phyloP scores from a whole-genome alignment of 2,329 filamentous ascomycete genomes.

The Clarireedia homoeocarpa region DNA sequence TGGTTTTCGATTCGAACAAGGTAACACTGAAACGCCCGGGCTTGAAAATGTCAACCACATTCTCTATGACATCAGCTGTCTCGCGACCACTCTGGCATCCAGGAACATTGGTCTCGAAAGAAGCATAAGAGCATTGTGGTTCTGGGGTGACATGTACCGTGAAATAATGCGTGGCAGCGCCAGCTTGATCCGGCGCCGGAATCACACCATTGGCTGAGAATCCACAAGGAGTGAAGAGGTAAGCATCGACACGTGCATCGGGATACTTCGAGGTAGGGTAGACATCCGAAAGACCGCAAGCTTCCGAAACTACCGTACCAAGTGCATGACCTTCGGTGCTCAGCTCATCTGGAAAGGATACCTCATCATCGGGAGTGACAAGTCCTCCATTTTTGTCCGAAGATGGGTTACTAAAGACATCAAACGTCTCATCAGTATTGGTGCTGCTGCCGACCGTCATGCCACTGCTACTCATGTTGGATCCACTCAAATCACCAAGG shows the following conservation, averaged over 20 bases:
- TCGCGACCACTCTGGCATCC: constrained; percentile 79
- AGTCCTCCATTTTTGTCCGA: constrained; percentile 53
- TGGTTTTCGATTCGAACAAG: constrained; percentile 80
- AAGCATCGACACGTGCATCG: constrained; percentile 88
- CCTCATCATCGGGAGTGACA: constrained; percentile 48
- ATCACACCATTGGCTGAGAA: constrained; percentile 97
- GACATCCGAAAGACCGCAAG: constrained; percentile 79
- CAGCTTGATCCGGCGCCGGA: constrained; percentile 58
- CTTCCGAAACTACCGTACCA: constrained; percentile 84
- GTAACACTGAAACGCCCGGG: constrained; percentile 97
- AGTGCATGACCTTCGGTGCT: constrained; percentile 91
- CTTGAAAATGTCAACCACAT: constrained; percentile 93
- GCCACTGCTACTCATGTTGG: constrained; percentile 31
- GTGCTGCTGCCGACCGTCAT: constrained; percentile 30
- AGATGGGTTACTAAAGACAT: constrained; percentile 73
- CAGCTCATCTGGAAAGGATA: constrained; percentile 60
- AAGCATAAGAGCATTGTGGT: constrained; percentile 93
- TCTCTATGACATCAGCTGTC: constrained; percentile 84
- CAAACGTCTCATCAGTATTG: constrained; percentile 53
- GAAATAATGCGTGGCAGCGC: constrained; percentile 69
- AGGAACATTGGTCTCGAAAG: constrained; percentile 96
- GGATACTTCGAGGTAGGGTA: constrained; percentile 84
- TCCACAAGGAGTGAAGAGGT: constrained; percentile 92
- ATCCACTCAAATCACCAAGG: constrained; percentile 50
- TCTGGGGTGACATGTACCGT: constrained; percentile 98